A percentile compares a stretch with the other conserved stretches of the same genome.
Evolutionary conservation across 129 eudicot genomes (phyloP).

Genomic region (Tagetes patula): DNA sequence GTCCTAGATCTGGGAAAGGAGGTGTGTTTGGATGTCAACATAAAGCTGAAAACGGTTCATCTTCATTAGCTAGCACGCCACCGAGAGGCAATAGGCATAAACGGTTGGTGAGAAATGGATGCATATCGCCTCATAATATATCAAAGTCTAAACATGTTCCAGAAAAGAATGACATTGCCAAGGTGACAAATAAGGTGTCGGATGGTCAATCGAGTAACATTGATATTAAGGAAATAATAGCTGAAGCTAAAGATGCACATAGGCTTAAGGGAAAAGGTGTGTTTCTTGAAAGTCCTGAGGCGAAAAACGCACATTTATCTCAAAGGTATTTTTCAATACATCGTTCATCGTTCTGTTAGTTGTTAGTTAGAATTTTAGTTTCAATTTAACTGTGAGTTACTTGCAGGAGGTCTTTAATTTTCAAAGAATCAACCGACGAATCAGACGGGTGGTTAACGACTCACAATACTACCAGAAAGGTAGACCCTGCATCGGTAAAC

Average conservation of each 20-base stretch:
- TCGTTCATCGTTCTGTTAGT: neutral
- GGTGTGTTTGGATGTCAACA: constrained; percentile 29
- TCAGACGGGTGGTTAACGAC: constrained; percentile 68
- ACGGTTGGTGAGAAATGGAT: constrained; percentile 71
- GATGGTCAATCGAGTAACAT: constrained; percentile 25
- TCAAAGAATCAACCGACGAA: constrained; percentile 31
- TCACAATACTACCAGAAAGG: constrained; percentile 37
- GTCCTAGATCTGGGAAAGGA: constrained; percentile 33
- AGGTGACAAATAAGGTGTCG: constrained; percentile 17
- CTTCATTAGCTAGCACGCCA: constrained; percentile 35
- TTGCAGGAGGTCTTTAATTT: constrained; percentile 48
- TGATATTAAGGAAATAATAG: constrained; percentile 43
- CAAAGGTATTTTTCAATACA: constrained; percentile 38
- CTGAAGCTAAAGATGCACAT: constrained; percentile 39
- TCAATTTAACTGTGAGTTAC: constrained; percentile 3
- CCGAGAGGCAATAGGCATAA: constrained; percentile 45
- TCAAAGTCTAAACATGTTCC: constrained; percentile 48
- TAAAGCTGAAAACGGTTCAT: constrained; percentile 27
- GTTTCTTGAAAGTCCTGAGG: constrained; percentile 33
- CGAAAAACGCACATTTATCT: constrained; percentile 36
- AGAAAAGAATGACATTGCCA: constrained; percentile 34
- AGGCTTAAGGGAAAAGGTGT: constrained; percentile 56
- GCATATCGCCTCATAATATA: constrained; percentile 72
- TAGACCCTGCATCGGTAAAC: constrained; percentile 28
- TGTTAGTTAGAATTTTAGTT: neutral